Evolutionary conservation across 73 alveolate genomes (phyloP).

Genomic region (Paramecium pentaurelia): DNA sequence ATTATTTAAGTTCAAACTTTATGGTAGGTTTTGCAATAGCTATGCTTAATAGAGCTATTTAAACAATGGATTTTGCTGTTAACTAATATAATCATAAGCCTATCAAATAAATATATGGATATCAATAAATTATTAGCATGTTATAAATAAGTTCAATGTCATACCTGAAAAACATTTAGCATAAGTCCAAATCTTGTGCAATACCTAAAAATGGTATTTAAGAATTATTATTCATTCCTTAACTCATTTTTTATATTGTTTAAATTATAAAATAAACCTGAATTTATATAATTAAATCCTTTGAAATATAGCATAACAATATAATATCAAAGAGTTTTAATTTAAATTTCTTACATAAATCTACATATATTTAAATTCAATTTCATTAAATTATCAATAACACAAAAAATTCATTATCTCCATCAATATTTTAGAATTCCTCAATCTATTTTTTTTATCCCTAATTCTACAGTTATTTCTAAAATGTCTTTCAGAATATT

Average conservation of each 20-base stretch:
- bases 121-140: neutral
- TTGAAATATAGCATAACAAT: neutral
- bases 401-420: neutral
- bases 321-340: neutral
- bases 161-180: neutral
- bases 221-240: neutral
- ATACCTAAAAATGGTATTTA: neutral
- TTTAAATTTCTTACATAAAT: neutral
- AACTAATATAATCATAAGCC: neutral
- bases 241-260: neutral
- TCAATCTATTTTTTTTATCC: neutral
- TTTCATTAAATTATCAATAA: neutral
- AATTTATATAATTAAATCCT: neutral
- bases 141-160: neutral
- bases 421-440: neutral
- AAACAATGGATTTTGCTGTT: neutral
- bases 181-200: neutral
- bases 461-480: constrained; percentile 62
- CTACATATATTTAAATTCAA: neutral
- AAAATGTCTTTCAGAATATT: constrained; percentile 69
- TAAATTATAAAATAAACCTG: neutral
- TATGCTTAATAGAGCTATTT: neutral
- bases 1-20: neutral
- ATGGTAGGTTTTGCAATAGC: neutral
- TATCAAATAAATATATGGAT: neutral